Base-by-base conservation (phyloP, 2,329 filamentous ascomycete genomes). In the Spiromastix sp. region DNA sequence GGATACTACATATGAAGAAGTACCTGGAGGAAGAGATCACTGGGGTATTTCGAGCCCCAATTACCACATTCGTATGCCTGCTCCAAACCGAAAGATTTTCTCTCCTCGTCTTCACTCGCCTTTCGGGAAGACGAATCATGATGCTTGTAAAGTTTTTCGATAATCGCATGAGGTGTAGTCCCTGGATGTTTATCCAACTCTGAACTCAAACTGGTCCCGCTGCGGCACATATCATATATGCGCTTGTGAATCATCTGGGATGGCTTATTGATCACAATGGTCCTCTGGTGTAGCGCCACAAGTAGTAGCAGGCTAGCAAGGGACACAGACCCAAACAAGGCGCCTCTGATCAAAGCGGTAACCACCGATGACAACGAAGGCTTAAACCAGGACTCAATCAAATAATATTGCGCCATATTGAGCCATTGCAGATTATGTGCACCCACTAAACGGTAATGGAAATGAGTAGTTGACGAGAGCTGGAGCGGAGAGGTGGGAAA, bases 21-120 rank as follows among this genome's bases (percentile, higher is more conserved):
- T 42, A 73, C 74, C 48, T 64, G 66, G 4, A 85, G 56, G 50
- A 87, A 87, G 0, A 86, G 57, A 11, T 77, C 67, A 42, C 77
- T 81, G 0, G 81, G 83, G 34, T 65, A 56, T 1, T 68, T 66
- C 0, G 66, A 51, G 0, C 79, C 80, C 73, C 81, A 87, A 34
- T 71, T 74, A 2, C 81, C 81, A 50, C 80, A 85, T 37, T 66
- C 50, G 5, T 60, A 57, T 1, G 77, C 77, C 29, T 61, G 66
- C 25, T 72, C 56, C 17, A 81, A 50, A 19, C 71, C 67, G 31
- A 27, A 18, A 5, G 29, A 13, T 18, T 10, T 19, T 28, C 29
- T 22, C 6, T 18, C 12, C 30, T 26, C 12, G 33, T 28, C 11
- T 12, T 13, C 13, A 8, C 7, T 17, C 8, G 9, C 21, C 24